phyloP scores from a whole-genome alignment of 257 asterid genomes.

The Nicotiana obtusifolia region DNA sequence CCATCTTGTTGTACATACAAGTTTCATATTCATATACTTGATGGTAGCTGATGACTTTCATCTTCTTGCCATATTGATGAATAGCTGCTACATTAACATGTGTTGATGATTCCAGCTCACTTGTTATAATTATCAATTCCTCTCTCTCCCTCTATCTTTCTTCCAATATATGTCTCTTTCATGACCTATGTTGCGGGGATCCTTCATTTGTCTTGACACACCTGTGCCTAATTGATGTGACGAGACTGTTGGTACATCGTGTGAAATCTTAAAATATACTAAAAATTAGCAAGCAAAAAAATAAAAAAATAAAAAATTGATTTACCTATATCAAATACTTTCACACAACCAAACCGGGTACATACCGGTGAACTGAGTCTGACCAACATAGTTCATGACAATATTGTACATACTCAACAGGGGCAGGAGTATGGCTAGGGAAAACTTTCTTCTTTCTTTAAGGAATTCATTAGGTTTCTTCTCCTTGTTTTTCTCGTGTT shows the following conservation, averaged over 20 bases:
- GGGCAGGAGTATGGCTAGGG: background rate
- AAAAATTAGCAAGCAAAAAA: background rate
- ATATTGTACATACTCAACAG: background rate
- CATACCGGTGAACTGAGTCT: background rate
- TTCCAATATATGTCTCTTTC: background rate
- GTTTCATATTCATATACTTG: conserved; percentile 24
- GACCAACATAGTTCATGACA: background rate
- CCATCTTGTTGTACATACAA: conserved; percentile 43
- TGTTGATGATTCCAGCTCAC: conserved; percentile 34
- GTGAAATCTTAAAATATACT: background rate
- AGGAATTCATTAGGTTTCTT: background rate
- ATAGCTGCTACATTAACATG: conserved; percentile 29
- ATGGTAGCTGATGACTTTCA: conserved; percentile 26
- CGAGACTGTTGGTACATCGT: background rate
- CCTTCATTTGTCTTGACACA: background rate
- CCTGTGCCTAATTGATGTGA: background rate
- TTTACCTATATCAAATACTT: background rate
- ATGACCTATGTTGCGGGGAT: background rate
- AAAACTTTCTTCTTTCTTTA: background rate
- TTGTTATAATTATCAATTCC: conserved; percentile 21
- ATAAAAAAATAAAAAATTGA: too few relatives aligned
- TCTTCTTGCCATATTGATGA: conserved; percentile 17
- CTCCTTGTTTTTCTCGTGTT: background rate
- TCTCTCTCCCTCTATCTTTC: background rate
- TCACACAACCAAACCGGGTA: background rate